These are phyloP conservation scores for Curvularia lunata DNA, from an alignment of 2,329 filamentous ascomycete species.

Conservation along the genomic window DNA sequence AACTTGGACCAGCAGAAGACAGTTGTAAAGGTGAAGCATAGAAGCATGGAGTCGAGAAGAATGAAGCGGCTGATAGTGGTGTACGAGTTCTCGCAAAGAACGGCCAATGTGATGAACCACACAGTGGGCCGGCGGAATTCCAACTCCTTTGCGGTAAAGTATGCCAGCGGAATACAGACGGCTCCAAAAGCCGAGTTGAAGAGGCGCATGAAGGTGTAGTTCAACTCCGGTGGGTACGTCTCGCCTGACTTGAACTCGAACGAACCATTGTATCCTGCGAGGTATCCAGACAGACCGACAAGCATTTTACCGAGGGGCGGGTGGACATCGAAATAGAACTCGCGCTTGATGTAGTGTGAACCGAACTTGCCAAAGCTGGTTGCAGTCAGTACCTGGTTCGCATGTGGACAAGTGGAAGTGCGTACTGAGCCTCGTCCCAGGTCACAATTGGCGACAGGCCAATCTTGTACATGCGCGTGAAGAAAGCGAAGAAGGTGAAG, in stretches of 20 bases:
- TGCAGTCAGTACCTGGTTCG: constrained; percentile 28
- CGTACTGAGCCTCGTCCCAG: constrained; percentile 78
- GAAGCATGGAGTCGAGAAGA: constrained; percentile 95
- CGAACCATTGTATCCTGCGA: constrained; percentile 97
- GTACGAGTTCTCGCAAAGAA: constrained; percentile 98
- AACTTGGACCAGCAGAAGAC: constrained; percentile 98
- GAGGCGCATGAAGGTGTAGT: constrained; percentile 98
- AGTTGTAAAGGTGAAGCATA: constrained; percentile 98
- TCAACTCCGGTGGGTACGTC: constrained; percentile 87
- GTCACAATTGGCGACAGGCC: constrained; percentile 74
- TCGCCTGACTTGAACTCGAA: constrained; percentile 99
- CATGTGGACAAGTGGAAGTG: constrained; percentile 1
- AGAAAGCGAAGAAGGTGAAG: constrained; percentile 68
- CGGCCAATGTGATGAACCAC: constrained; percentile 96
- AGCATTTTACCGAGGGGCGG: constrained; percentile 98
- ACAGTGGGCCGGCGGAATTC: constrained; percentile 85
- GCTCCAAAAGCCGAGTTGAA: constrained; percentile 97
- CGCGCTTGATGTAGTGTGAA: constrained; percentile 97
- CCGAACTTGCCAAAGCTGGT: constrained; percentile 92
- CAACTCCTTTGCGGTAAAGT: constrained; percentile 91
- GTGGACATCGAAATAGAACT: constrained; percentile 99
- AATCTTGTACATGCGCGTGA: constrained; percentile 72
- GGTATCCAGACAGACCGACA: constrained; percentile 91
- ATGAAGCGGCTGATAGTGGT: constrained; percentile 99
- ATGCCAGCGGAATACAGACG: constrained; percentile 89